These are phyloP conservation scores for Rhodosorus marinus DNA, from an alignment of 23 red algal genomes.

Conservation along the genomic window DNA sequence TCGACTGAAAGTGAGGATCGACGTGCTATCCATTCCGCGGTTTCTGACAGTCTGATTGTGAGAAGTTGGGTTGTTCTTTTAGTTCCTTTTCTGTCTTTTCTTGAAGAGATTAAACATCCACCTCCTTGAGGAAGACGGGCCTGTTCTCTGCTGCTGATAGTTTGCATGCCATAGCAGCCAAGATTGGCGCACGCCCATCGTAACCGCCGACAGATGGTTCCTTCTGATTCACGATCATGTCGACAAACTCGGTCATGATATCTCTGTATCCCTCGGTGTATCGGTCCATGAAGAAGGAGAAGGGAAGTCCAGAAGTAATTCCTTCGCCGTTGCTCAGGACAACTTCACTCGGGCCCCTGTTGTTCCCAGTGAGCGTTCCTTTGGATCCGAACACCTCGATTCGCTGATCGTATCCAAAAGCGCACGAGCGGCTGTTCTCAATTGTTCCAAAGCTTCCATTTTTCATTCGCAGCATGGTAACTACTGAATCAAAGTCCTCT, in stretches of 20 bases:
- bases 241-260: slow-evolving; percentile 75
- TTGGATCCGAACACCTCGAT: slow-evolving; percentile 95
- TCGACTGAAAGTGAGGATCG: too few species aligned
- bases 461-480: slow-evolving; percentile 80
- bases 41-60: too few species aligned
- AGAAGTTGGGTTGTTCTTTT: too few species aligned
- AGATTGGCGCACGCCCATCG: slow-evolving; percentile 82
- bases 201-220: slow-evolving; percentile 33
- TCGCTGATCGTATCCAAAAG: slow-evolving; percentile 96
- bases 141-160: slow-evolving; percentile 49
- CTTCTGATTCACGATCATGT: slow-evolving; percentile 53
- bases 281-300: slow-evolving; percentile 97
- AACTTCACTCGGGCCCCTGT: slow-evolving; percentile 67
- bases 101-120: too few species aligned
- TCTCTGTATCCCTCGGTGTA: slow-evolving; percentile 77
- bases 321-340: slow-evolving; percentile 22
- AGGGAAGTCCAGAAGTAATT: slow-evolving; percentile 26
- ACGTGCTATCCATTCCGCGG: too few species aligned
- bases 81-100: too few species aligned
- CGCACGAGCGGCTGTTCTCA: slow-evolving; percentile 88
- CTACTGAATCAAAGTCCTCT: slow-evolving; percentile 70
- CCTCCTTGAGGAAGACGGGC: slow-evolving; percentile 34
- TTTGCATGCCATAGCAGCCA: slow-evolving; percentile 72
- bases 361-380: slow-evolving; percentile 46
- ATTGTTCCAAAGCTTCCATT: slow-evolving; percentile 92